Conservation (phyloP, 2,329 filamentous ascomycete genomes). For the Penicillium verrucosum region DNA sequence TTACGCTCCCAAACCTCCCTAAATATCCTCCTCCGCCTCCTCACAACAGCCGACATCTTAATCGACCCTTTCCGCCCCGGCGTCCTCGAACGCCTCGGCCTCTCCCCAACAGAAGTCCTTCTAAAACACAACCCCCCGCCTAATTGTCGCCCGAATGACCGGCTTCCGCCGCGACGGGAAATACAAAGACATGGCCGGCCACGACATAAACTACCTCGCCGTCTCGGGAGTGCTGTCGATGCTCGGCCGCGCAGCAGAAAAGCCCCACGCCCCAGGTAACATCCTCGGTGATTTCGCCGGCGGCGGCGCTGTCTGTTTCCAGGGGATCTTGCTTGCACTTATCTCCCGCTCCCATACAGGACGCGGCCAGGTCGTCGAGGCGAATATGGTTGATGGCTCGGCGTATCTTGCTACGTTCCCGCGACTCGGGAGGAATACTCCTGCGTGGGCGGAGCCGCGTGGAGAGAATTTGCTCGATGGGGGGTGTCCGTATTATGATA, state of each 20-base stretch:
- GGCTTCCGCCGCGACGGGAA: slow-evolving; percentile 84
- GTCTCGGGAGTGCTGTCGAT: slow-evolving; percentile 76
- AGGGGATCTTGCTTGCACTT: slow-evolving; percentile 78
- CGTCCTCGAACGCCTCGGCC: slow-evolving; percentile 78
- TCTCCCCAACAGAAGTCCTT: slow-evolving; percentile 67
- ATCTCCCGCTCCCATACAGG: slow-evolving; percentile 63
- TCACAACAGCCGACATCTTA: slow-evolving; percentile 66
- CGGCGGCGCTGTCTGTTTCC: slow-evolving; percentile 75
- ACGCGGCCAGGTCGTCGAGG: slow-evolving; percentile 82
- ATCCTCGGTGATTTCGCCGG: slow-evolving; percentile 89
- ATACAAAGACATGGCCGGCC: slow-evolving; percentile 84
- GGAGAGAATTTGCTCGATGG: slow-evolving; percentile 79
- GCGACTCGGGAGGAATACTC: slow-evolving; percentile 62
- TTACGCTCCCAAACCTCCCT: slow-evolving; percentile 66
- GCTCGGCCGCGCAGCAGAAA: slow-evolving; percentile 66
- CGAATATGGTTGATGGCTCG: slow-evolving; percentile 93
- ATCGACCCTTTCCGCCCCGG: slow-evolving; percentile 94
- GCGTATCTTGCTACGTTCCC: slow-evolving; percentile 77
- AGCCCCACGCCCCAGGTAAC: slow-evolving; percentile 77
- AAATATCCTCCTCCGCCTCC: slow-evolving; percentile 63
- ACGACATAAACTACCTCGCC: slow-evolving; percentile 95
- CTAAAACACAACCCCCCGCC: slow-evolving; percentile 65
- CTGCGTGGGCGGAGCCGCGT: slow-evolving; percentile 60
- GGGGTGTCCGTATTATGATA: slow-evolving; percentile 83
- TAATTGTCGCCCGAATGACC: slow-evolving; percentile 83